Percentiles rank a stretch among this genome's conserved stretches.
phyloP scores from a whole-genome alignment of 192 early-diverging fungal genomes.

The Phlyctochytrium arcticum region DNA sequence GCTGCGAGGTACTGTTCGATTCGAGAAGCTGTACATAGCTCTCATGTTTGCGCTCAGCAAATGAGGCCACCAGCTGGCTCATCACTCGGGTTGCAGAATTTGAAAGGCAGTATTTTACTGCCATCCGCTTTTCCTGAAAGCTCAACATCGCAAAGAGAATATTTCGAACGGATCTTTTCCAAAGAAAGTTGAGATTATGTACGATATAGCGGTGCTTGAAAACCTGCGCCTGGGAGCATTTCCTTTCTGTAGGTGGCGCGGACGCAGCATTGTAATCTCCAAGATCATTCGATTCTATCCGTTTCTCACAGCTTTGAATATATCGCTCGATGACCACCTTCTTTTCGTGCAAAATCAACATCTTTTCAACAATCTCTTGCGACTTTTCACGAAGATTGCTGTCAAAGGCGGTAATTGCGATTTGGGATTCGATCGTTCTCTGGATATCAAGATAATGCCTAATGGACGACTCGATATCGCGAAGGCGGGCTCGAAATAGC shows the following conservation, averaged over 20 bases:
- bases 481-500: constrained; percentile 48
- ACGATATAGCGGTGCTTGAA: constrained; percentile 76
- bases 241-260: too few species aligned
- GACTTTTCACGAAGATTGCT: constrained; percentile 43
- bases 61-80: constrained; percentile 51
- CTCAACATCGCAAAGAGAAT: constrained; percentile 72
- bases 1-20: too few species aligned
- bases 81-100: constrained; percentile 75
- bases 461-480: constrained; percentile 57
- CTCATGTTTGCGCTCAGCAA: not conserved
- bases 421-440: constrained; percentile 45
- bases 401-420: constrained; percentile 38
- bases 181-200: constrained; percentile 79
- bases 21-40: constrained; percentile 6
- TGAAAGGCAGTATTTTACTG: constrained; percentile 78
- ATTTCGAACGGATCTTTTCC: constrained; percentile 83
- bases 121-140: constrained; percentile 61
- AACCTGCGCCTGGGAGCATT: not conserved
- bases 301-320: constrained; percentile 28
- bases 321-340: constrained; percentile 48
- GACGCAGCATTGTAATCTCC: too few species aligned
- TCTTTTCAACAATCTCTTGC: constrained; percentile 50
- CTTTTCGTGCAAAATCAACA: constrained; percentile 58
- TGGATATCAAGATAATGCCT: constrained; percentile 46
- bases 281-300: not conserved